Evolutionary conservation across 2,329 filamentous ascomycete species (phyloP).

Genomic region (Talaromyces albobiverticillius): DNA sequence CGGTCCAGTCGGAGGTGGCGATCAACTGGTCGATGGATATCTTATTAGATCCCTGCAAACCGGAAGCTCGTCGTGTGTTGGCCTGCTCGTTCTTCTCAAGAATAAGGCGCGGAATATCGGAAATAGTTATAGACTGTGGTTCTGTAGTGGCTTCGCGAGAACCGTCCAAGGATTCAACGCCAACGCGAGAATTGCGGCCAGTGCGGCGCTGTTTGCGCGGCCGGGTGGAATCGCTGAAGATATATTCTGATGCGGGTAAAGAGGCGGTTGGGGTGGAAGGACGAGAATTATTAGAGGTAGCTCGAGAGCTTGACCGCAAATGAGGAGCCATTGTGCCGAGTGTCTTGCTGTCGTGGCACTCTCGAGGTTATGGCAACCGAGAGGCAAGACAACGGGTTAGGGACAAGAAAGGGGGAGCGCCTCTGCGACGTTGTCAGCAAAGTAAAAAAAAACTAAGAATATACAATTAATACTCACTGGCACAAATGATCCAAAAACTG

Average conservation of each 20-base stretch:
- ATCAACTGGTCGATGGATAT: slow-evolving; percentile 14
- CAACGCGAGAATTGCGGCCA: slow-evolving; percentile 25
- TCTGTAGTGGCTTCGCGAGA: slow-evolving; percentile 15
- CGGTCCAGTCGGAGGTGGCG: slow-evolving; percentile 45
- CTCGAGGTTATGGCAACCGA: neutral
- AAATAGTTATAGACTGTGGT: slow-evolving; percentile 1
- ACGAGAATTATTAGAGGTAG: slow-evolving; percentile 29
- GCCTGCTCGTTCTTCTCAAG: slow-evolving; percentile 1
- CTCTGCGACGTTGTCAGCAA: slow-evolving; percentile 23
- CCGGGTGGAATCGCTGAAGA: slow-evolving; percentile 27
- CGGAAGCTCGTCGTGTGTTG: slow-evolving; percentile 2
- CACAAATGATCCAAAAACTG: slow-evolving; percentile 22
- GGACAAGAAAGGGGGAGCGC: slow-evolving; percentile 12
- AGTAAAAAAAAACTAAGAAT: slow-evolving; percentile 11
- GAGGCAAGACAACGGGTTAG: slow-evolving; percentile 7
- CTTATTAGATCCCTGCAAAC: slow-evolving; percentile 4
- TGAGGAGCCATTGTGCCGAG: slow-evolving; percentile 30
- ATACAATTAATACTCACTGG: slow-evolving; percentile 22
- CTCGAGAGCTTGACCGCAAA: slow-evolving; percentile 33
- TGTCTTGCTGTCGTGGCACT: neutral
- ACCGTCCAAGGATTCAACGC: slow-evolving; percentile 19
- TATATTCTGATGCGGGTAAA: slow-evolving; percentile 19
- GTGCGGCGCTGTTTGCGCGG: slow-evolving; percentile 33
- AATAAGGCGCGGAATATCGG: neutral
- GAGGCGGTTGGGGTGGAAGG: slow-evolving; percentile 29